Conservation (phyloP, 2,329 filamentous ascomycete genomes). For the Phoma sp. region DNA sequence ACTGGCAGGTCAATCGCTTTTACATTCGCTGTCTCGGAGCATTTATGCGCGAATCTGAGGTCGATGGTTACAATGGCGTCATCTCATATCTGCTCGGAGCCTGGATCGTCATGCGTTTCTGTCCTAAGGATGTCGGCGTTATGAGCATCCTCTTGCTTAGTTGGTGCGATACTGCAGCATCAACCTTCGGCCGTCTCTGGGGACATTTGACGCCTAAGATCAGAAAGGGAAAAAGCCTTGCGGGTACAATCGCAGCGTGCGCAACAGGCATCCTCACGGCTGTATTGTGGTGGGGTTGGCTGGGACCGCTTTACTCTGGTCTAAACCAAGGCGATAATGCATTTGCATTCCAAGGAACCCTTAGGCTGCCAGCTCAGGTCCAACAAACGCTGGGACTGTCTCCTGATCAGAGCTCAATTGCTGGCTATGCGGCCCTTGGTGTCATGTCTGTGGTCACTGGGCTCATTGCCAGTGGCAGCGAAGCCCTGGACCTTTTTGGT, state of each 20-base stretch:
- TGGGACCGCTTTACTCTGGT: conserved; percentile 64
- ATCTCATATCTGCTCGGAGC: conserved; percentile 95
- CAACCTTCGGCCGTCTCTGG: conserved; percentile 88
- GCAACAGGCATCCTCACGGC: conserved; percentile 82
- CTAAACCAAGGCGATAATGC: conserved; percentile 56
- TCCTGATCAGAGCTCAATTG: conserved; percentile 64
- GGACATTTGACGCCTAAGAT: conserved; percentile 87
- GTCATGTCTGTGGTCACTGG: conserved; percentile 86
- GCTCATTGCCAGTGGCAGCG: conserved; percentile 85
- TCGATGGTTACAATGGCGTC: conserved; percentile 91
- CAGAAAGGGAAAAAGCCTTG: conserved; percentile 86
- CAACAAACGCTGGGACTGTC: conserved; percentile 67
- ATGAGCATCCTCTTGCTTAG: conserved; percentile 88
- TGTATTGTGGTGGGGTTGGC: conserved; percentile 83
- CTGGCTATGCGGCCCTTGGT: conserved; percentile 74
- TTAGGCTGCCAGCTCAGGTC: conserved; percentile 70
- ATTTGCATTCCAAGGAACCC: conserved; percentile 80
- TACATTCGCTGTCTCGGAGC: conserved; percentile 87
- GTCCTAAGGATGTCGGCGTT: conserved; percentile 91
- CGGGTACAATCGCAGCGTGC: conserved; percentile 85
- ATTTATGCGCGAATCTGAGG: conserved; percentile 96
- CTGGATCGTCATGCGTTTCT: conserved; percentile 82
- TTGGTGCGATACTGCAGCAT: conserved; percentile 98
- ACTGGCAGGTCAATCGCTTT: conserved; percentile 78
- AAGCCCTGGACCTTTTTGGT: conserved; percentile 88